Evolutionary conservation across 495 filamentous ascomycete species (phyloP).

Genomic region (Neurospora sp.): DNA sequence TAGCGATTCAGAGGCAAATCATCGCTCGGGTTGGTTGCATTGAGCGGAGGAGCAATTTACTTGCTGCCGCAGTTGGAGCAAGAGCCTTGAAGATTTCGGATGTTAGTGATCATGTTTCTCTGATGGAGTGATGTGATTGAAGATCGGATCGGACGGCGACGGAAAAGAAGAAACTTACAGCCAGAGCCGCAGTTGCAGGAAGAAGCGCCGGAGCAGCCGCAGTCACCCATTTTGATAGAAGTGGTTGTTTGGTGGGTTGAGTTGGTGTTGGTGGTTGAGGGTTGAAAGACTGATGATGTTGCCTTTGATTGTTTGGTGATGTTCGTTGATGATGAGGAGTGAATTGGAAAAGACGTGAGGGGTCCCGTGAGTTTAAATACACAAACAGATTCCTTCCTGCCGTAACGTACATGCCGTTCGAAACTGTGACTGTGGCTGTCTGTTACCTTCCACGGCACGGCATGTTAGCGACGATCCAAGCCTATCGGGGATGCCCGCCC

Average conservation of each 20-base stretch:
- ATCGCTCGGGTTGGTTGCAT: background rate
- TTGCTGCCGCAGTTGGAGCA: conserved; percentile 31
- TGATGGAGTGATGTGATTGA: background rate
- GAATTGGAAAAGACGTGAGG: background rate
- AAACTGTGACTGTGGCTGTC: background rate
- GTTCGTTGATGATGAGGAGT: conserved; percentile 5
- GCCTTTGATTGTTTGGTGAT: conserved; percentile 2
- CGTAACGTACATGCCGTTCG: background rate
- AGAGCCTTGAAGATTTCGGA: conserved; percentile 18
- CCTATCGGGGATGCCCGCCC: background rate
- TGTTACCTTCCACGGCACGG: background rate
- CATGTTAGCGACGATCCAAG: background rate
- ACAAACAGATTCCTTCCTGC: background rate
- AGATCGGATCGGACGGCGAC: background rate
- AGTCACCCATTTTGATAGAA: conserved; percentile 35
- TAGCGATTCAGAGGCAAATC: background rate
- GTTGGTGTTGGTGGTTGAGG: conserved; percentile 9
- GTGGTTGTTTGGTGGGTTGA: conserved; percentile 6
- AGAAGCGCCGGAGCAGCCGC: conserved; percentile 33
- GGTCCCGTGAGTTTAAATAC: background rate
- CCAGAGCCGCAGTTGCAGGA: conserved; percentile 29
- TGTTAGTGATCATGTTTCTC: background rate
- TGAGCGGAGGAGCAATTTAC: conserved; percentile 1
- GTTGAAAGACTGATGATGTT: background rate
- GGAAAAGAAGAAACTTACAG: conserved; percentile 25